phyloP scores from a whole-genome alignment of 345 rosid species.

The Hirschfeldia incana region DNA sequence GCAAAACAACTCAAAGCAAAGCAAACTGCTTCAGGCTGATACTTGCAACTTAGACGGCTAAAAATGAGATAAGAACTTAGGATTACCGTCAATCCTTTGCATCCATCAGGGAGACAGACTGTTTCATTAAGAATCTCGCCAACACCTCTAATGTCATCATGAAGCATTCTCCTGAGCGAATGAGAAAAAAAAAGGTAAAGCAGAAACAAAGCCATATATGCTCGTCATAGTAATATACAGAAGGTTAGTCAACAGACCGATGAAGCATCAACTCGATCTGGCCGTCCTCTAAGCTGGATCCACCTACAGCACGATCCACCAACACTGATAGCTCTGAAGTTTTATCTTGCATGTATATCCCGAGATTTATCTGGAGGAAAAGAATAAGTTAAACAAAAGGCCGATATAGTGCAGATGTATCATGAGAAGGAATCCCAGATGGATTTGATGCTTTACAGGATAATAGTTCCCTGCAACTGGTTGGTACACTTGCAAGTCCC shows the following conservation, averaged over 20 bases:
- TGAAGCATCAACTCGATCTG: conserved; percentile 94
- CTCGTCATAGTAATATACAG: background rate
- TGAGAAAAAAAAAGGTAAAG: background rate
- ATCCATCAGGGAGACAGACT: conserved; percentile 62
- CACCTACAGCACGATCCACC: conserved; percentile 92
- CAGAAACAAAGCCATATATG: conserved; percentile 8
- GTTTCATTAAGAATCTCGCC: conserved; percentile 92
- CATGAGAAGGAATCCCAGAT: conserved; percentile 16
- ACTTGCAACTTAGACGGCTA: background rate
- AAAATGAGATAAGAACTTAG: conserved; percentile 22
- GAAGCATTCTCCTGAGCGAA: conserved; percentile 65
- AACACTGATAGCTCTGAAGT: conserved; percentile 71
- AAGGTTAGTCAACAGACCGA: conserved; percentile 49
- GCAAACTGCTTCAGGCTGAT: conserved; percentile 9
- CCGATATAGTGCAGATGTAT: conserved; percentile 11
- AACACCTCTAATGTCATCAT: conserved; percentile 88
- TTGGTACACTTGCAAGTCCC: conserved; percentile 84
- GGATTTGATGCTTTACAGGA: conserved; percentile 58
- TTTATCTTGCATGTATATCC: conserved; percentile 74
- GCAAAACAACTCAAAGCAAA: conserved; percentile 29
- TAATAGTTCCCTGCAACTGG: conserved; percentile 93
- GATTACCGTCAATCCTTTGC: conserved; percentile 91
- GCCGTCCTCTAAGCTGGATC: conserved; percentile 80
- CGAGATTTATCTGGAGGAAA: conserved; percentile 69
- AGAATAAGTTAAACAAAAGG: conserved; percentile 13